Evolutionary conservation across 2,329 filamentous ascomycete species (phyloP), one percentile per base, ranked within the genome.

Genomic region (Hypocrella siamensis): DNA sequence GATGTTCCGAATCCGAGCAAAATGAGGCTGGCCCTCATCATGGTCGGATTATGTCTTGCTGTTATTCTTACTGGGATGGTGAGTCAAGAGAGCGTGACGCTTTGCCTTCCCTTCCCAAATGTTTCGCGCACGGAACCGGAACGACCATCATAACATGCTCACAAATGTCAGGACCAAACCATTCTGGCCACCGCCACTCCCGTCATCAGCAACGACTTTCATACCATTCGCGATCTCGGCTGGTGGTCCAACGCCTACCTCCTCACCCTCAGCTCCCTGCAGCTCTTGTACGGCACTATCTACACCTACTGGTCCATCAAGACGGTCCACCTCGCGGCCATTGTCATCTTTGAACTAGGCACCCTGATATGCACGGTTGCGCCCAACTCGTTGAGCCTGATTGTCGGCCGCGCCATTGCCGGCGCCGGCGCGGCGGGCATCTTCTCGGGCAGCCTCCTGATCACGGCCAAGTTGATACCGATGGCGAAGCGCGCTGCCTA

Each of bases 191-290:
- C n/a, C n/a, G n/a, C 21, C 21, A 24, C 3, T 24, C 21, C 21
- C 12, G 21, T 24, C 21, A 24, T 24, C 3, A 24, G 21, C 21
- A 8, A 26, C 25, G 11, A 22, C 3, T 17, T n/a, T 19, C 49
- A 42, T 12, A 24, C 21, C 9, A 8, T 24, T 24, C 21, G 21
- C 8, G 21, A 24, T 9, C 21, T 24, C 12, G 53, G 67, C 37
- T 75, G 61, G 61, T 66, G 67, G 46, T 63, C 61, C 38, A 55
- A 61, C 9, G 39, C 60, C 3, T 67, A 66, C 38, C 50, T 67
- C 4, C 56, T 67, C 28, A 63, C 60, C 16, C 60, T 58, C 25
- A 62, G 62, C 18, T 59, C 63, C 10, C 52, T 67, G 28, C 61
- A 65, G 45, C 61, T 59, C 30, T 54, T 61, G 40, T 67, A 64